Percentiles rank a stretch among this genome's conserved stretches.
These are phyloP conservation scores for Penicillium paradoxum DNA, from an alignment of 495 filamentous ascomycete species.

Conservation along the genomic window DNA sequence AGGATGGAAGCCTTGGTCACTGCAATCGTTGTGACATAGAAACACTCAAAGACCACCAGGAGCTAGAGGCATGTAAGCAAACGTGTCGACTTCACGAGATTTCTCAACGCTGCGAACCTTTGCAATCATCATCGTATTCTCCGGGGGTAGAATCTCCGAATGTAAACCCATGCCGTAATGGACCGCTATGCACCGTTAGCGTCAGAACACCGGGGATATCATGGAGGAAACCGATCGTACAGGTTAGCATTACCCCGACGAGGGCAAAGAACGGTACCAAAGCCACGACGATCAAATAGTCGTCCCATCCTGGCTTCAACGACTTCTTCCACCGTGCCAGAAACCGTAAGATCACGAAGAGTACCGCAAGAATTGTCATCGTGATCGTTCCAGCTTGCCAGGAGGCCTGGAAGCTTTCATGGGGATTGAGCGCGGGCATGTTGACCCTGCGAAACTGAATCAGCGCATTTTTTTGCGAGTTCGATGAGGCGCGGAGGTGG, in stretches of 20 bases:
- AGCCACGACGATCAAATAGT: constrained; percentile 11
- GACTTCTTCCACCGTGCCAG: constrained; percentile 7
- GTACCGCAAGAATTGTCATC: constrained; percentile 9
- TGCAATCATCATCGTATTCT: constrained; percentile 8
- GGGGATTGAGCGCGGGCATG: neutral
- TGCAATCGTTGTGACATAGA: constrained; percentile 8
- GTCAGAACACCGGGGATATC: neutral
- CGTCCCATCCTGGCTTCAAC: neutral
- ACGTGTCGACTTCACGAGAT: neutral
- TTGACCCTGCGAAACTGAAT: neutral
- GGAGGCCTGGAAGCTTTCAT: constrained; percentile 7
- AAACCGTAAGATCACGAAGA: constrained; percentile 13
- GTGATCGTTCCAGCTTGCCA: constrained; percentile 9
- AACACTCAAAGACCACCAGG: constrained; percentile 9
- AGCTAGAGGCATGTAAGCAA: constrained; percentile 1
- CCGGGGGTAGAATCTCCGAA: neutral
- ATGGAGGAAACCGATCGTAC: neutral
- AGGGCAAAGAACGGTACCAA: constrained; percentile 5
- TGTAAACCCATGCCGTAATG: constrained; percentile 13
- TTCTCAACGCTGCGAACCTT: neutral
- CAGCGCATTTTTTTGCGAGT: neutral
- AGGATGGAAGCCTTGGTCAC: constrained; percentile 35
- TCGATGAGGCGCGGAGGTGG: too few species aligned
- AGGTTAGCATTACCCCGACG: constrained; percentile 1
- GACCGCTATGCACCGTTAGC: constrained; percentile 7